Evolutionary conservation across 179 eudicot genomes (phyloP), one percentile per base, ranked within the genome.

Genomic region (Sideroxylon spinosum): DNA sequence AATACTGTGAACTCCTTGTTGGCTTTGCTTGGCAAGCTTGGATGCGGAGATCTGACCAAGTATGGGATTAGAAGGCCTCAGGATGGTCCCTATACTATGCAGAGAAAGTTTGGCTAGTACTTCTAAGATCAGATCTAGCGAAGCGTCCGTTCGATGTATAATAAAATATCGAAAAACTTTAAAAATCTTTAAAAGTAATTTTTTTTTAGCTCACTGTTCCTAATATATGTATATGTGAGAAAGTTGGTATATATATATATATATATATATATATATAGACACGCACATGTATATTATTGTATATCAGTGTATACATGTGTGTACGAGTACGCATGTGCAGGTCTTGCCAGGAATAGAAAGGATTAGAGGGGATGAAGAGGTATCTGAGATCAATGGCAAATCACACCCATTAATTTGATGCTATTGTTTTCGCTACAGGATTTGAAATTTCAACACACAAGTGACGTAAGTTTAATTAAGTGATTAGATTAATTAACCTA

Each of bases 41-140:
- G 75, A 13, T 91, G 79, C 64, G 97, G 97, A 1, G 91, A 95
- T 48, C 16, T 91, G 11, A 78, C 80, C 55, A 84, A 89, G 72
- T 87, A 91, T 13, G 95, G 95, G n/a, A 79, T 95, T 11, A 9
- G 20, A 28, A 83, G 92, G 79, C 97, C 98, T 0, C 6, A 75
- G 17, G 86, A 93, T 65, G 98, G 98, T 0, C 97, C 97, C 10
- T 84, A 88, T 61, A 0, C 68, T 4, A 28, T 79, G 63, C 87
- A 86, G 77, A 75, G 59, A 1, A 84, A 86, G 77, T 85, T 81
- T 26, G 90, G 94, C 9, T 87, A 86, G 52, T 90, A 86, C 80
- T 2, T 19, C 66, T 2, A 87, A 86, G 73, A 88, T 90, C 66
- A 86, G 85, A 78, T 83, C 90, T n/a, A 82, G 88, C 4, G 80